Percentiles rank a stretch among this genome's conserved stretches.
These are phyloP conservation scores for Amoeboaphelidium protococcarum DNA, from an alignment of 371 early-diverging fungal species.

Conservation along the genomic window DNA sequence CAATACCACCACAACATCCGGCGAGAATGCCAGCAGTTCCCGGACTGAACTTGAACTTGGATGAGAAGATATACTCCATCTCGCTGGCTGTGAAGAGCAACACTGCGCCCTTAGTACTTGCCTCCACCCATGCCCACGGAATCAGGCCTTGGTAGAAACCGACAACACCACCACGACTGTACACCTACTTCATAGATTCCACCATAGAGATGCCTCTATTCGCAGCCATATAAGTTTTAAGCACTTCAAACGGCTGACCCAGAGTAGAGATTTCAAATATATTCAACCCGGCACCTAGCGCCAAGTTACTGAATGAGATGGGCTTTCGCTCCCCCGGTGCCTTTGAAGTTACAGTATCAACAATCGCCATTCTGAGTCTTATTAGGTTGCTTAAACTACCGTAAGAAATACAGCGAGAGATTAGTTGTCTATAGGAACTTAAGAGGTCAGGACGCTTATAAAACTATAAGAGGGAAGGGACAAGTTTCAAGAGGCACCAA, in stretches of 20 bases:
- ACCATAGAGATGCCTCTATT: constrained; percentile 42
- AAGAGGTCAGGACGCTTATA: no score
- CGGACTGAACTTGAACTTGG: constrained; percentile 3
- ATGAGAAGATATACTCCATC: constrained; percentile 32
- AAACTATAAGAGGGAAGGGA: no score
- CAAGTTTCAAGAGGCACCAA: no score
- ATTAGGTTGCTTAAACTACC: no score
- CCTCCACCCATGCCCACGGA: constrained; percentile 61
- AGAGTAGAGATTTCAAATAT: constrained; percentile 61
- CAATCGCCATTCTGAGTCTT: no score
- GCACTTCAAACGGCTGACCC: constrained; percentile 71
- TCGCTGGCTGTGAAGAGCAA: constrained; percentile 78
- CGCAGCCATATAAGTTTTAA: constrained; percentile 35
- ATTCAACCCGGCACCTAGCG: constrained; percentile 32
- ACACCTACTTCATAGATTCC: constrained; percentile 30
- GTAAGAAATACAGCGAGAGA: no score
- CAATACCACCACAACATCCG: constrained; percentile 68
- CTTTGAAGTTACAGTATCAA: no score
- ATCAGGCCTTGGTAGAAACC: constrained; percentile 54
- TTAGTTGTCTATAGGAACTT: no score
- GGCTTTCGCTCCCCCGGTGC: constrained; percentile 19
- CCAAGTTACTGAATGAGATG: constrained; percentile 28
- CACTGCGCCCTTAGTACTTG: constrained; percentile 76
- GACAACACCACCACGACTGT: constrained; percentile 41
- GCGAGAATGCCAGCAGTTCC: constrained; percentile 52